A percentile compares a stretch with the other conserved stretches of the same genome.
These are phyloP conservation scores for Peronospora belbahrii DNA, from an alignment of 352 stramenopile species.

Conservation along the genomic window DNA sequence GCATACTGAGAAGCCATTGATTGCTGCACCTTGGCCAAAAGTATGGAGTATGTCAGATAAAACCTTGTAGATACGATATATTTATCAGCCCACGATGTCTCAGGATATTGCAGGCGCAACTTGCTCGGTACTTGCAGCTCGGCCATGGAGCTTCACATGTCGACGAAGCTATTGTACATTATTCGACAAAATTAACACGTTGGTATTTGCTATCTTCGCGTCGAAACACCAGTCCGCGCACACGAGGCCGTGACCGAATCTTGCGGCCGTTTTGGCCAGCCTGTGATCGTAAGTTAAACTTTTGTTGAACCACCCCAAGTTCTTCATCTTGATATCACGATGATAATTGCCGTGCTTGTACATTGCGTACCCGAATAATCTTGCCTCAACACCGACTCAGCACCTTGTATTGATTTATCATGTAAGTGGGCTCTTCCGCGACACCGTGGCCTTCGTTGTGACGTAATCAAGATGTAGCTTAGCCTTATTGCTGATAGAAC, in stretches of 20 bases:
- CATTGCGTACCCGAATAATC: no score
- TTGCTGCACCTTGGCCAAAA: conserved; percentile 88
- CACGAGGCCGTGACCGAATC: conserved; percentile 56
- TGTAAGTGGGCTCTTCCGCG: background rate
- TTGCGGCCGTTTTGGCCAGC: conserved; percentile 50
- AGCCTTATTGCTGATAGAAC: no score
- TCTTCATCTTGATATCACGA: no score
- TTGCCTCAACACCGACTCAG: no score
- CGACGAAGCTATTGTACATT: conserved; percentile 74
- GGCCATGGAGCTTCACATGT: conserved; percentile 81
- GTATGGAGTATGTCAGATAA: no score
- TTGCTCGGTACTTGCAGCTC: conserved; percentile 74
- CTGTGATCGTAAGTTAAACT: background rate
- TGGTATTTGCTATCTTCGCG: conserved; percentile 72
- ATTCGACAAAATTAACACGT: conserved; percentile 55
- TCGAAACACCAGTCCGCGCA: conserved; percentile 75
- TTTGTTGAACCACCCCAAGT: no score
- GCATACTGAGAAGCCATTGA: conserved; percentile 75
- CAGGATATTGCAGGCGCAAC: conserved; percentile 65
- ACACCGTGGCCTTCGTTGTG: no score
- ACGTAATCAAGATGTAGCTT: no score
- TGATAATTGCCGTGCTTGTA: no score
- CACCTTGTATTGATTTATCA: no score
- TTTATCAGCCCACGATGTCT: conserved; percentile 92
- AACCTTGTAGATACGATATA: conserved; percentile 90